A percentile compares a stretch with the other conserved stretches of the same genome.
These are phyloP conservation scores for Candida pini DNA, from an alignment of 805 yeast genomes.

Conservation along the genomic window DNA sequence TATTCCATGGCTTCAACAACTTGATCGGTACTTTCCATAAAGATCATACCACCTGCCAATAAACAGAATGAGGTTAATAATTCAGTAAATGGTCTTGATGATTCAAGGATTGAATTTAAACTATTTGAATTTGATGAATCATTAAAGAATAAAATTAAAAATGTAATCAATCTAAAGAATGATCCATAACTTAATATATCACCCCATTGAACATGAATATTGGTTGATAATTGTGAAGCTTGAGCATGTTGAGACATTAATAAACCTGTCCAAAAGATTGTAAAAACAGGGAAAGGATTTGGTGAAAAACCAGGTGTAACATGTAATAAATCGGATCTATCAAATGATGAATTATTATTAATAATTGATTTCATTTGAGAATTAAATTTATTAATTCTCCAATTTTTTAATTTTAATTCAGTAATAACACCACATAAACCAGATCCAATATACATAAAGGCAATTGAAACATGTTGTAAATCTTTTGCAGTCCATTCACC, in stretches of 20 bases:
- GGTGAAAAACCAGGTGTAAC: slow-evolving; percentile 75
- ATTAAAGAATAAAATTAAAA: slow-evolving; percentile 44
- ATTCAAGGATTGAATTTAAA: slow-evolving; percentile 25
- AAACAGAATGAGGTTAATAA: slow-evolving; percentile 72
- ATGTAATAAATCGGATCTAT: slow-evolving; percentile 13
- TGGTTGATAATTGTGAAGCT: slow-evolving; percentile 70
- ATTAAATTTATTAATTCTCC: slow-evolving; percentile 41
- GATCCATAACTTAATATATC: slow-evolving; percentile 76
- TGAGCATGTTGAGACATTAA: slow-evolving; percentile 95
- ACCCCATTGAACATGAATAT: slow-evolving; percentile 92
- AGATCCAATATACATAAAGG: slow-evolving; percentile 85
- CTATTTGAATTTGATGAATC: slow-evolving; percentile 27
- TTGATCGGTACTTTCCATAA: slow-evolving; percentile 89
- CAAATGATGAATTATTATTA: slow-evolving; percentile 13
- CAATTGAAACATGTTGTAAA: slow-evolving; percentile 84
- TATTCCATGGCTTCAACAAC: slow-evolving; percentile 75
- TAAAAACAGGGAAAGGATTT: slow-evolving; percentile 90
- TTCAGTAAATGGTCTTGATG: slow-evolving; percentile 83
- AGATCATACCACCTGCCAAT: slow-evolving; percentile 83
- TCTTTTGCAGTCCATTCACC: slow-evolving; percentile 89
- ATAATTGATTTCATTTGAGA: slow-evolving; percentile 6
- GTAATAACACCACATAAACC: slow-evolving; percentile 87
- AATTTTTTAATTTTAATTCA: slow-evolving; percentile 57
- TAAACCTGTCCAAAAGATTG: slow-evolving; percentile 94
- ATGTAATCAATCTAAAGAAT: slow-evolving; percentile 64